These are phyloP conservation scores for Penicillium antarcticum DNA, from an alignment of 495 filamentous ascomycete genomes.

Conservation along the genomic window DNA sequence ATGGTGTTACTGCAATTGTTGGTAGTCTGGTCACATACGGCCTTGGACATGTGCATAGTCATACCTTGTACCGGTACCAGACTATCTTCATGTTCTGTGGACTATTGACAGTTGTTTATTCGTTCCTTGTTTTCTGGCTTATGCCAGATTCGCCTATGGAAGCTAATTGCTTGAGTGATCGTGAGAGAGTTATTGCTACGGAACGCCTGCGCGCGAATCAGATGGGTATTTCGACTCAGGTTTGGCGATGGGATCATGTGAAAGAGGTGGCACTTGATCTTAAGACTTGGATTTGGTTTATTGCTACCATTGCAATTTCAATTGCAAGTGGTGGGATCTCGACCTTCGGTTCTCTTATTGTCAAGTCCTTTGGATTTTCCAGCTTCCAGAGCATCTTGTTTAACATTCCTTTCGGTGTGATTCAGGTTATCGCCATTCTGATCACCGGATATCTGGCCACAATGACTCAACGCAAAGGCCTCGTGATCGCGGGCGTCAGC, in stretches of 20 bases:
- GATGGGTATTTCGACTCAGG: constrained; percentile 45
- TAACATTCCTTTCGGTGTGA: constrained; percentile 33
- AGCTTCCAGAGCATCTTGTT: constrained; percentile 31
- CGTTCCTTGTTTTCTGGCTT: constrained; percentile 35
- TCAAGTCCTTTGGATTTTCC: constrained; percentile 35
- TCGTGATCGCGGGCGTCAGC: constrained; percentile 15
- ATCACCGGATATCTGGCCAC: constrained; percentile 45
- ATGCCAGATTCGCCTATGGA: constrained; percentile 51
- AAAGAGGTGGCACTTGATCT: constrained; percentile 44
- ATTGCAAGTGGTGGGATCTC: constrained; percentile 33
- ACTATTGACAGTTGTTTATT: constrained; percentile 32
- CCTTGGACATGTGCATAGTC: constrained; percentile 50
- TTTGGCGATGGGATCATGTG: constrained; percentile 48
- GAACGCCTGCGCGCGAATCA: constrained; percentile 53
- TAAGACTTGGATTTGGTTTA: constrained; percentile 35
- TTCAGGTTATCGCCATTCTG: constrained; percentile 44
- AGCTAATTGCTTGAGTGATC: constrained; percentile 37
- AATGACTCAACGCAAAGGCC: constrained; percentile 13
- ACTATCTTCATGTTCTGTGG: constrained; percentile 53
- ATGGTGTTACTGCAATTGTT: constrained; percentile 40
- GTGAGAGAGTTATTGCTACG: constrained; percentile 47
- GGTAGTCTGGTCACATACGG: constrained; percentile 49
- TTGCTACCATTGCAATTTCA: constrained; percentile 26
- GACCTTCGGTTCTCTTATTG: constrained; percentile 34
- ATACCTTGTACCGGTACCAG: constrained; percentile 30